Conservation (phyloP, 108 stramenopile genomes). For the Nitzschia palea region DNA sequence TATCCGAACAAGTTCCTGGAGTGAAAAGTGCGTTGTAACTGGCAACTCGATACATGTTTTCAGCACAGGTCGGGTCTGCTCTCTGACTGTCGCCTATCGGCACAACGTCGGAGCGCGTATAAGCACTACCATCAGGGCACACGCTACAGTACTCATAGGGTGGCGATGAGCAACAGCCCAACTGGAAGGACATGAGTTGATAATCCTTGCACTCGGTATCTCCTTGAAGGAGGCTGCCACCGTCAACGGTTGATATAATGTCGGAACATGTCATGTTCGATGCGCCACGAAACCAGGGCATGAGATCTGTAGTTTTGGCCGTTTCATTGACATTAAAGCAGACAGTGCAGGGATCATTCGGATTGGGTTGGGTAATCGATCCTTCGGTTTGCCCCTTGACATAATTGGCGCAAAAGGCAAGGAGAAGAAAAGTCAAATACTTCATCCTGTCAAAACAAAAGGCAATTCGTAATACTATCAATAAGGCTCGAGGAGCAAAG, state of each 20-base stretch:
- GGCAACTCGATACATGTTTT: neutral
- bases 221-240: neutral
- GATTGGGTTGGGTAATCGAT: neutral
- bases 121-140: conserved; percentile 16
- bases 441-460: too few species aligned
- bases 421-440: too few species aligned
- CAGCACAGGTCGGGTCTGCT: conserved; percentile 14
- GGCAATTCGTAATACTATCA: too few species aligned
- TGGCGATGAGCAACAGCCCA: conserved; percentile 21
- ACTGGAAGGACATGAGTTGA: conserved; percentile 28
- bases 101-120: conserved; percentile 1
- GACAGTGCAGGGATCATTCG: conserved; percentile 7
- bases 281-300: neutral
- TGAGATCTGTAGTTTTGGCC: neutral
- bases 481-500: too few species aligned
- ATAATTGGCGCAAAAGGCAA: neutral
- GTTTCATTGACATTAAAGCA: neutral
- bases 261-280: neutral
- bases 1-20: conserved; percentile 29
- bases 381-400: neutral
- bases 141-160: conserved; percentile 11
- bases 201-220: conserved; percentile 14
- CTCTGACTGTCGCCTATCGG: conserved; percentile 7
- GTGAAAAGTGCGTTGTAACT: conserved; percentile 7
- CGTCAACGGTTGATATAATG: neutral